Base-by-base conservation (phyloP, 2,329 filamentous ascomycete species). In the Cladosporium halotolerans region DNA sequence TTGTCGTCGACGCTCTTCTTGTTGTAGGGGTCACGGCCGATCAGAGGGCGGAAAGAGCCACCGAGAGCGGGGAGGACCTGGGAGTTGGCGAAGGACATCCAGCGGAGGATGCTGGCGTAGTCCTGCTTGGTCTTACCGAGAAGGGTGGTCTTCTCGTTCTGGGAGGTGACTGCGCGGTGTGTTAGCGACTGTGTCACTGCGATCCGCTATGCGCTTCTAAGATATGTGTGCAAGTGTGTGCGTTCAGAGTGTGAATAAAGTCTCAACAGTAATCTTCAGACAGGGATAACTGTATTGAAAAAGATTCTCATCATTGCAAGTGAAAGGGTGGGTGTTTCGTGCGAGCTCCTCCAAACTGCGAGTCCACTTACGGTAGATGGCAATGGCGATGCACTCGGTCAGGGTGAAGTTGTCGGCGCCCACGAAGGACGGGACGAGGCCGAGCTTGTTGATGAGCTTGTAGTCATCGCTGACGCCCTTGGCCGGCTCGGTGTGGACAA, bases 71-170 rank as follows among this genome's bases (percentile, higher is more conserved):
- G 73, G 63, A 96, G 80, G 68, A 96, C 72, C 80, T 99, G 92
- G 57, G 76, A 73, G 84, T 97, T 99, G 83, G 86, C 88, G 78
- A 85, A 97, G 62, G 92, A 97, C 86, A 96, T 85, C 93, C 93
- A 99, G 77, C 88, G 89, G 72, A 99, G 81, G 75, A 99, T 99
- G 65, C 91, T 91, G 67, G 93, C 93, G 76, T 97, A 90, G 84
- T 99, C 93, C 81, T 99, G 92, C 87, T 99, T 99, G 79, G 91
- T 99, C 86, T 97, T 97, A 72, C 93, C 93, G 67, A 99, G 85
- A 63, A 99, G 90, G 65, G 90, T 95, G 68, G 93, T 99, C 87
- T 97, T 97, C 86, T 97, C 93, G 76, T 99, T 99, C 80, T 99
- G 93, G 66, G 93, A 97, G 68, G 93, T 90, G 73, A 99, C 93